These are phyloP conservation scores for Pholiota microspora DNA, from an alignment of 768 basidiomycete genomes.

Conservation along the genomic window DNA sequence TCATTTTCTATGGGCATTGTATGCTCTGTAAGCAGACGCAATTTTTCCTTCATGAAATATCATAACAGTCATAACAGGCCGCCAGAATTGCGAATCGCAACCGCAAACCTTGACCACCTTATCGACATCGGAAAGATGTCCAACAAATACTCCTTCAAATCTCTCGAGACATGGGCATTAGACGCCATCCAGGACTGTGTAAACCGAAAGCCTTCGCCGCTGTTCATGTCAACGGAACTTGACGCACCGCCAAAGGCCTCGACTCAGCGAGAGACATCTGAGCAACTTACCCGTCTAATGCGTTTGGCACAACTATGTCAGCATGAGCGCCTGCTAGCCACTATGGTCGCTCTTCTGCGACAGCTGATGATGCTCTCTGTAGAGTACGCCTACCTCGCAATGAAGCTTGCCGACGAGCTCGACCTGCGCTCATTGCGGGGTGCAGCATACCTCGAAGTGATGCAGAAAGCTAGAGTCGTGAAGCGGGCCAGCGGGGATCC, in stretches of 20 bases:
- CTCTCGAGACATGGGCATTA: slow-evolving; percentile 71
- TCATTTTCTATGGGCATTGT: slow-evolving; percentile 75
- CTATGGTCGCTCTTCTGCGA: slow-evolving; percentile 56
- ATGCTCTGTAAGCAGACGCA: slow-evolving; percentile 55
- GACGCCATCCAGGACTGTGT: slow-evolving; percentile 72
- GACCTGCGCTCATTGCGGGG: slow-evolving; percentile 58
- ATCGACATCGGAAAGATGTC: slow-evolving; percentile 60
- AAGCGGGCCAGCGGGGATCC: slow-evolving; percentile 32
- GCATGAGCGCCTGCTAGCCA: slow-evolving; percentile 56
- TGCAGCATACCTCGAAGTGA: slow-evolving; percentile 69
- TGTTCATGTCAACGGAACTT: slow-evolving; percentile 19
- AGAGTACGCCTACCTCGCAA: slow-evolving; percentile 69
- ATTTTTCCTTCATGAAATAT: not conserved
- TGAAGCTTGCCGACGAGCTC: slow-evolving; percentile 72
- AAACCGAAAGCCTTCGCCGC: slow-evolving; percentile 51
- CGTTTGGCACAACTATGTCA: slow-evolving; percentile 66
- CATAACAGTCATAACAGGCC: slow-evolving; percentile 45
- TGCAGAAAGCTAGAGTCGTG: slow-evolving; percentile 56
- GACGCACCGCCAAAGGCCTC: slow-evolving; percentile 6
- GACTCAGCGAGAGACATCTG: slow-evolving; percentile 32
- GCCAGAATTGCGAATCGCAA: slow-evolving; percentile 52
- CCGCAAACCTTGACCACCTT: slow-evolving; percentile 47
- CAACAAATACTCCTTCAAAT: slow-evolving; percentile 75
- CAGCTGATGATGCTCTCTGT: slow-evolving; percentile 62
- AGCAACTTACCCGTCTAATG: slow-evolving; percentile 57